Conservation (phyloP, 1,139 yeast species). For the Pichia sp. region DNA sequence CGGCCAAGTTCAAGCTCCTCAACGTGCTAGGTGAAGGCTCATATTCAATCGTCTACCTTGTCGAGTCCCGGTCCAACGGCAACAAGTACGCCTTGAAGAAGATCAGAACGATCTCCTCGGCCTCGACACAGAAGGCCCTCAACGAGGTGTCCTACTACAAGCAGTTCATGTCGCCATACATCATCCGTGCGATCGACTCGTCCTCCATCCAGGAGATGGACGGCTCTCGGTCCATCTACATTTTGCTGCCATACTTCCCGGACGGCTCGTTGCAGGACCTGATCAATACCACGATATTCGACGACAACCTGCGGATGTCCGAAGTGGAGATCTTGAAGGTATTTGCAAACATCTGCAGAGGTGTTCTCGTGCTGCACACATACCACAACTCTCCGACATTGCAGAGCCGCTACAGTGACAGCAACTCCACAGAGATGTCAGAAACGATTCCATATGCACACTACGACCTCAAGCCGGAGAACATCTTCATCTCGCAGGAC, state of each 20-base stretch:
- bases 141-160: constrained; percentile 75
- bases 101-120: constrained; percentile 85
- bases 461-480: constrained; percentile 86
- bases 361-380: constrained; percentile 73
- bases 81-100: constrained; percentile 74
- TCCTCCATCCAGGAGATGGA: constrained; percentile 68
- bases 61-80: constrained; percentile 43
- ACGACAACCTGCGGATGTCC: constrained; percentile 44
- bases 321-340: constrained; percentile 63
- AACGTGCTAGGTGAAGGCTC: constrained; percentile 88
- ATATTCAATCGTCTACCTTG: constrained; percentile 85
- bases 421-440: constrained; percentile 46
- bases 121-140: constrained; percentile 69
- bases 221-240: constrained; percentile 76
- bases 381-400: constrained; percentile 38
- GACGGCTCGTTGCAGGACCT: constrained; percentile 76
- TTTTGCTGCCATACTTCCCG: constrained; percentile 74
- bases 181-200: constrained; percentile 70
- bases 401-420: constrained; percentile 9
- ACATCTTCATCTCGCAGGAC: constrained; percentile 73
- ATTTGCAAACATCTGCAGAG: constrained; percentile 70
- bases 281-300: constrained; percentile 62
- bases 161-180: constrained; percentile 65
- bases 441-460: constrained; percentile 77
- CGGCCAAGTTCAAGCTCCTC: constrained; percentile 51